Conservation (phyloP, 805 yeast species). For the Saccharomycopsis lassenensis region DNA sequence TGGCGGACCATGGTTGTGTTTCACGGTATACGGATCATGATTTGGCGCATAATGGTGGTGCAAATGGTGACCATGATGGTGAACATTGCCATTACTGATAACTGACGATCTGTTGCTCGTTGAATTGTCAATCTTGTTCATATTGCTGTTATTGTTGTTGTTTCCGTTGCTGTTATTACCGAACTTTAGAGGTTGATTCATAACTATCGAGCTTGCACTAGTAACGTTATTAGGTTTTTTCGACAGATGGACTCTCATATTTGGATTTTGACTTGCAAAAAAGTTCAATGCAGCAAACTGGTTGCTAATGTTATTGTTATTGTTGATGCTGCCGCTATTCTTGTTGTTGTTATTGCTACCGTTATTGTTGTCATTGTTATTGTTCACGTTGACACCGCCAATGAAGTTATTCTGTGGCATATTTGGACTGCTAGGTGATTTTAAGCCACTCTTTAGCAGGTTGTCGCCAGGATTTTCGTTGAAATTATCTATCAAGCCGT, state of each 20-base stretch:
- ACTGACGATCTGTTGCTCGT: conserved; percentile 8
- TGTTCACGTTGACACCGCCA: background rate
- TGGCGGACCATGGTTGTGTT: conserved; percentile 1
- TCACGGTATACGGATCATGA: conserved; percentile 12
- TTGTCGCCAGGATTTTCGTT: conserved; percentile 1
- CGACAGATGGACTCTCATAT: background rate
- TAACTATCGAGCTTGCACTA: background rate
- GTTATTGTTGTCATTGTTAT: background rate
- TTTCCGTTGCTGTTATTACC: background rate
- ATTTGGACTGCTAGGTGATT: background rate
- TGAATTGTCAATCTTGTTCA: background rate
- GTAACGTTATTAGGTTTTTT: background rate
- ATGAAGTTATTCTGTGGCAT: background rate
- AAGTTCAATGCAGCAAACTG: conserved; percentile 3
- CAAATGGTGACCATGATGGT: conserved; percentile 17
- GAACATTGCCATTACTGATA: conserved; percentile 7
- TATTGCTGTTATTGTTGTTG: conserved; percentile 1
- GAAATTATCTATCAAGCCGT: background rate
- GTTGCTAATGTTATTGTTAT: background rate
- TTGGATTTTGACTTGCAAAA: background rate
- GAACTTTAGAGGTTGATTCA: conserved; percentile 2
- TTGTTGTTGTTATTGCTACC: conserved; percentile 1
- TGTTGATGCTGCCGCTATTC: background rate
- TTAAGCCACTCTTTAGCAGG: conserved; percentile 1
- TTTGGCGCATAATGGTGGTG: conserved; percentile 15